Base-by-base conservation (phyloP, 2,329 filamentous ascomycete genomes). In the Pseudocercospora pini-densiflorae region DNA sequence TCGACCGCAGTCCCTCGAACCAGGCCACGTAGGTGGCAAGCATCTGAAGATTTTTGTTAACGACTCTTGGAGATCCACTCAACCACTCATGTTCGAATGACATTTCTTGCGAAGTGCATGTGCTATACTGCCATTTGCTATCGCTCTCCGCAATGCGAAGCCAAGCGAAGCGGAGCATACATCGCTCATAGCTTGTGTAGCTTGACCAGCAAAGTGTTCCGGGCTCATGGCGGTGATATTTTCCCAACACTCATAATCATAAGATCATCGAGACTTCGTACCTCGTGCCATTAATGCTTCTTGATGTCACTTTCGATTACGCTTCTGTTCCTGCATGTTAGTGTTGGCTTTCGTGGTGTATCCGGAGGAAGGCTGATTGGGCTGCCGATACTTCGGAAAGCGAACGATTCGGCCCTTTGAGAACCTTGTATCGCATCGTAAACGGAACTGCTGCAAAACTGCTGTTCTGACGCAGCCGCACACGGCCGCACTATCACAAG, bases 241-340 rank as follows among this genome's bases (percentile, higher is more conserved):
- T 27, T 63, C 40, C 36, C 51, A 55, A 55, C 51, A 8, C 21
- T 9, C 4, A 55, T 2, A 29, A 31, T 55, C 29, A 33, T 55
- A 33, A 33, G 47, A 51, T 51, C 47, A 51, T 43, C 40, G 40
- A 43, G 40, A 43, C 40, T 19, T 19, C 40, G 40, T 43, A 19
- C 16, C 40, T 43, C 40, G 19, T 43, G 4, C 40, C 40, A 43
- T n/a, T 8, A 43, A 43, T 43, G 16, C 40, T 51, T 55, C 8
- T 29, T 55, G 53, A 55, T 55, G 53, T 55, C 53, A 33, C 27
- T 4, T 21, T 12, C 47, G 47, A 53, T 23, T 29, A 55, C n/a
- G 53, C 21, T 27, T 65, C 40, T 71, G 70, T 47, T 64, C 65
- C 55, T 68, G 63, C 51, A 68, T 51, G 27, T 66, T 63, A 54